Percentiles rank a stretch among this genome's conserved stretches.
Evolutionary conservation across 257 asterid genomes (phyloP).

Genomic region (Solanum peruvianum): DNA sequence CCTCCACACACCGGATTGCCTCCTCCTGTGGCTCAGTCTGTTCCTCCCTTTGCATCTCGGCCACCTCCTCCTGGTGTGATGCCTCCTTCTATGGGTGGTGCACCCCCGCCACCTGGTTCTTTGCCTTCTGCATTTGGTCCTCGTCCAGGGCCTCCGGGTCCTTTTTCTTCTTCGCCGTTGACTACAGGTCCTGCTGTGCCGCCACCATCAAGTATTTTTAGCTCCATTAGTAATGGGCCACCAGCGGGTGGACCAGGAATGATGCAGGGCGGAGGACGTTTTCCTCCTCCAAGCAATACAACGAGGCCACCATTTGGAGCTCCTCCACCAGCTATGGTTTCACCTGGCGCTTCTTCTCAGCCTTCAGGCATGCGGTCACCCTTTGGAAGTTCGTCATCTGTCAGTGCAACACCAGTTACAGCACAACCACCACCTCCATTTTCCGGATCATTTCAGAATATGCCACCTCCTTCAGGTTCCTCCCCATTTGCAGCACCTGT

Average conservation of each 20-base stretch:
- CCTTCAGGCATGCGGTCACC: constrained; percentile 54
- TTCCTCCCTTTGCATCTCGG: constrained; percentile 54
- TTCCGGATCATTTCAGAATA: constrained; percentile 37
- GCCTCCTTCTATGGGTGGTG: constrained; percentile 48
- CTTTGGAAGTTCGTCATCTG: constrained; percentile 67
- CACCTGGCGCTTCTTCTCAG: constrained; percentile 43
- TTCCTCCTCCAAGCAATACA: constrained; percentile 53
- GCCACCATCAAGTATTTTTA: constrained; percentile 26
- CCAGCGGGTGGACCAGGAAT: constrained; percentile 42
- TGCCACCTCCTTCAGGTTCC: constrained; percentile 61
- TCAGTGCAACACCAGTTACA: constrained; percentile 23
- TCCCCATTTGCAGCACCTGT: constrained; percentile 54
- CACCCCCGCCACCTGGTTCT: constrained; percentile 24
- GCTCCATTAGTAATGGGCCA: constrained; percentile 61
- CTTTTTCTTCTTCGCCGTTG: constrained; percentile 36
- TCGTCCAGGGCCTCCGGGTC: constrained; percentile 39
- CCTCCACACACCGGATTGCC: constrained; percentile 49
- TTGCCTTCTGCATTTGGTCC: constrained; percentile 29
- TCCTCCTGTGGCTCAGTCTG: constrained; percentile 58
- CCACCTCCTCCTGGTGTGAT: constrained; percentile 66
- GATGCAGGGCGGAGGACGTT: constrained; percentile 41
- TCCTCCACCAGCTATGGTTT: constrained; percentile 36
- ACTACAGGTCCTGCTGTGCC: constrained; percentile 39
- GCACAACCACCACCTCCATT: constrained; percentile 63
- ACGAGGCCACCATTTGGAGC: constrained; percentile 52